Base-by-base conservation (phyloP, 768 basidiomycete genomes). In the Nevesoporus exiguus region DNA sequence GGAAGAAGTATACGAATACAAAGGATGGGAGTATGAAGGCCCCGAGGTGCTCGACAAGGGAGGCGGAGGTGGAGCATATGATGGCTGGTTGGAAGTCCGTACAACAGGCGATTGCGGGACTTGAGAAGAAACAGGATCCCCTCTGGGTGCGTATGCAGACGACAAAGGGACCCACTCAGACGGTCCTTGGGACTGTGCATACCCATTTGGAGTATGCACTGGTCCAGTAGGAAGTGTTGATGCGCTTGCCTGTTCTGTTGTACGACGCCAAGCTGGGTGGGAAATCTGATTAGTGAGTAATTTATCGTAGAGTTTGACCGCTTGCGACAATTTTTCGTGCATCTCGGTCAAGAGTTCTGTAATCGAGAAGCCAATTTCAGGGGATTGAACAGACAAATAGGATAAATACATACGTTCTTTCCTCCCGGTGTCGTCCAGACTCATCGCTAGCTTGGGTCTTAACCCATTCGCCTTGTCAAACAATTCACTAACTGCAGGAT, bases 321-420 rank as follows among this genome's bases (percentile, higher is more conserved):
- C 93, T 68, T 96, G 84, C 0, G 92, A 90, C 10, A 99, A 71
- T 71, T 98, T 96, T 44, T 89, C 87, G 62, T 98, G 90, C 93
- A 98, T 98, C 46, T 98, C 94, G 7, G 84, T 77, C 33, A 99
- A 75, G 66, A 95, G 78, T 69, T 94, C 94, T 93, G 21, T 6
- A 10, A 11, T 65, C 7, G 33, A 37, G 29, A 17, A 34, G 31
- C 7, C 14, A 37, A 5, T 19, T 19, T 22, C 30, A 15, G 17
- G 22, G 11, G 10, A 17, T 33, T 21, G 1, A 42, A 36, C n/a
- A 33, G 8, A 56, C 8, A 1, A 52, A 53, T 8, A 44, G 15
- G 37, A 21, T 30, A 19, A 69, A 69, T 5, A 74, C 82, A 65
- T 59, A 93, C 94, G 80, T 73, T 94, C 88, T 81, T 94, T 93